phyloP scores from a whole-genome alignment of 192 early-diverging fungal genomes.

The Coemansia sp. region DNA sequence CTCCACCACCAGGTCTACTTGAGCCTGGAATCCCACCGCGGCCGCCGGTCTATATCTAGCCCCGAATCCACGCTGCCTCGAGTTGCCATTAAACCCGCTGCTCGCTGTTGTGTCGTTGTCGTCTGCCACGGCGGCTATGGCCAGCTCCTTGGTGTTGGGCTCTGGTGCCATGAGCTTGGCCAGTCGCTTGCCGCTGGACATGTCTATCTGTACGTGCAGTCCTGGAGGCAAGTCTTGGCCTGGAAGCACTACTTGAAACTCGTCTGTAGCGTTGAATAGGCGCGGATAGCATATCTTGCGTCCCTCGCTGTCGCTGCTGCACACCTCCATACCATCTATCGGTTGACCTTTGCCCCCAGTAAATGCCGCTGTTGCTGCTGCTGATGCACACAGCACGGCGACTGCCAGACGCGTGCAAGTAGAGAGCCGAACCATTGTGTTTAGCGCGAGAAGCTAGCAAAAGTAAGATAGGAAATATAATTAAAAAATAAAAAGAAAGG shows the following conservation, averaged over 20 bases:
- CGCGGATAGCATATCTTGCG: slow-evolving; percentile 59
- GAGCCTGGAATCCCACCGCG: slow-evolving; percentile 26
- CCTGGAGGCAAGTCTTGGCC: slow-evolving; percentile 67
- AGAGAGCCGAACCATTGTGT: slow-evolving; percentile 11
- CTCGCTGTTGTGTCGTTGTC: background rate
- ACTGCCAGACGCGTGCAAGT: slow-evolving; percentile 5
- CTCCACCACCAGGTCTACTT: slow-evolving; percentile 26
- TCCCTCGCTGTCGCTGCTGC: slow-evolving; percentile 40
- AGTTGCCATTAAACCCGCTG: background rate
- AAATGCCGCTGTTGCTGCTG: slow-evolving; percentile 3
- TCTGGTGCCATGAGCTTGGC: slow-evolving; percentile 61
- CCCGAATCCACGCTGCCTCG: background rate
- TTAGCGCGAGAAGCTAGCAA: background rate
- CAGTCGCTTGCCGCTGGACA: slow-evolving; percentile 59
- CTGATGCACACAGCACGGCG: slow-evolving; percentile 1
- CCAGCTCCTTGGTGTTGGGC: background rate
- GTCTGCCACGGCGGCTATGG: background rate
- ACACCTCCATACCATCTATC: slow-evolving; percentile 7
- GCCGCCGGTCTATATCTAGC: background rate
- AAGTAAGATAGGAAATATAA: background rate
- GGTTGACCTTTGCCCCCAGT: background rate
- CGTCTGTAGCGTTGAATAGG: slow-evolving; percentile 60
- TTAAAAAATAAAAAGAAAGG: background rate
- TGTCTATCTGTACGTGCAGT: slow-evolving; percentile 67
- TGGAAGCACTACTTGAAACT: slow-evolving; percentile 61